Percentiles rank a stretch among this genome's conserved stretches.
Evolutionary conservation across 148 eudicot species (phyloP).

Genomic region (Arctostaphylos glauca): DNA sequence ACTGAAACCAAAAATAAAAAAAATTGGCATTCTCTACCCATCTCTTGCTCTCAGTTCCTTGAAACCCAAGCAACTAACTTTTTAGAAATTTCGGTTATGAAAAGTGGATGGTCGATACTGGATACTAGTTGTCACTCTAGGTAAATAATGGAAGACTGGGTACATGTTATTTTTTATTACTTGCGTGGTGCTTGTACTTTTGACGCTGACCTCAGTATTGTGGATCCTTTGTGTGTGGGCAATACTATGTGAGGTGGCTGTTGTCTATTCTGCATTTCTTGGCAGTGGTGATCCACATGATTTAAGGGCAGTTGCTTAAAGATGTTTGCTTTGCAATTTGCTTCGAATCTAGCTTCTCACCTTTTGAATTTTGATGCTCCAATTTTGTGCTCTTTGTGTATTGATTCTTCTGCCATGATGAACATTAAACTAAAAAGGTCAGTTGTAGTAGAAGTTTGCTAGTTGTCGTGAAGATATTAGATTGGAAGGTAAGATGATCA

Average conservation of each 20-base stretch:
- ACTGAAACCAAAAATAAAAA: background rate
- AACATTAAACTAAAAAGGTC: background rate
- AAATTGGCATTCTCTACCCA: background rate
- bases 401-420: background rate
- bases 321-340: background rate
- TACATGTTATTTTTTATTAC: background rate
- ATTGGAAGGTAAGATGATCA: background rate
- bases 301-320: background rate
- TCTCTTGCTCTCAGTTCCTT: background rate
- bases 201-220: background rate
- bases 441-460: background rate
- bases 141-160: background rate
- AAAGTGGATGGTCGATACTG: background rate
- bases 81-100: background rate
- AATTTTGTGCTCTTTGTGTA: background rate
- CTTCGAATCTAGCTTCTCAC: background rate
- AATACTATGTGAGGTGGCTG: background rate
- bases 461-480: background rate
- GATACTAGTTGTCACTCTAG: background rate
- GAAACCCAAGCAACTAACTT: background rate
- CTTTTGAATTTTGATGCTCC: background rate
- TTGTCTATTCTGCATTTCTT: background rate
- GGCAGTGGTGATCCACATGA: background rate
- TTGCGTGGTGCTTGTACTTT: background rate
- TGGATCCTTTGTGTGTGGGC: slow-evolving; percentile 5